Base-by-base conservation (phyloP, 352 stramenopile species). In the Phytopythium vexans region DNA sequence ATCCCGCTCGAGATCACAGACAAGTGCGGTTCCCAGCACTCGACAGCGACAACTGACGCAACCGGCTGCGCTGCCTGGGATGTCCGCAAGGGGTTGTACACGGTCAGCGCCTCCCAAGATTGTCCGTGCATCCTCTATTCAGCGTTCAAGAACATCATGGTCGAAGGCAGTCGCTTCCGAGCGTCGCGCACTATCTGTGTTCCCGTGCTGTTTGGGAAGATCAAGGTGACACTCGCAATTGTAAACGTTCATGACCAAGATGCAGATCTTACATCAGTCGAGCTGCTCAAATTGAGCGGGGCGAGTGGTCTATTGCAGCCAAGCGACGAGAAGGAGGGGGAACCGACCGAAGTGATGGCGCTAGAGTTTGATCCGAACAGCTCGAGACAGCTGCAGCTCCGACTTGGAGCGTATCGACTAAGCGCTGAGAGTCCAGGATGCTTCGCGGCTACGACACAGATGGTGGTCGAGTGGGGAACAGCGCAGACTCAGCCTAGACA, bases 101-200 rank as follows among this genome's bases (percentile, higher is more conserved):
- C 74, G n/a, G 65, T 88, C 9, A 68, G 66, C 14, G 74, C 75
- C 5, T 40, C 68, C 0, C 70, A 72, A n/a, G 68, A 86, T 27
- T 77, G 73, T n/a, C 72, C 48, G 32, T 88, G 72, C 8, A 72
- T 89, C n/a, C 52, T 85, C 8, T 89, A 87, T 48, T 89, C 79
- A 2, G 70, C 74, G 8, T 70, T 74, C 3, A 89, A 87, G 54
- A 82, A 86, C 35, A 66, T 89, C 4, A 64, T 89, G 2, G 79
- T 87, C 2, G 77, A 87, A 27, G 79, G 74, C 33, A 76, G 66
- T n/a, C 64, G 79, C 4, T 81, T 82, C 54, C 70, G 66, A 15
- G 60, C 70, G 3, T 70, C 74, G 2, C 65, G 52, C 31, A 86
- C 63, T 15, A 77, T 89, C 40, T 62, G 56, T 12, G 72, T 89